Conservation (phyloP, 1,284 basidiomycete species). For the Irpex sp. region DNA sequence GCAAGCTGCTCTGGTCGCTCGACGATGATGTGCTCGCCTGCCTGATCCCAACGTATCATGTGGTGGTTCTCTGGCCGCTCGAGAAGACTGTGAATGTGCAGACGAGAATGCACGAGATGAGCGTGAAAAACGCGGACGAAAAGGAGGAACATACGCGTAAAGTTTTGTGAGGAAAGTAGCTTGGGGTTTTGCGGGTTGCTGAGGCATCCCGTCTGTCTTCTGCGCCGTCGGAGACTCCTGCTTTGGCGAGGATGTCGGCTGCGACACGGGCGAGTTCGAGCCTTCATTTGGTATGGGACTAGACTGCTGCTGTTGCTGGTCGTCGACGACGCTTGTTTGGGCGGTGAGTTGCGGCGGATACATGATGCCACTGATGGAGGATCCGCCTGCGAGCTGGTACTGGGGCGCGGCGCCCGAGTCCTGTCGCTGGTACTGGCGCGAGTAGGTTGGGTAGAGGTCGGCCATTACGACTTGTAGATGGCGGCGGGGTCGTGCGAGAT, state of each 20-base stretch:
- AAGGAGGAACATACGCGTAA: conserved; percentile 63
- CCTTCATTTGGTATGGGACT: conserved; percentile 14
- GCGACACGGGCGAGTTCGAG: conserved; percentile 25
- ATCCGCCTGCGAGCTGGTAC: conserved; percentile 24
- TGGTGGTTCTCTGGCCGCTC: conserved; percentile 83
- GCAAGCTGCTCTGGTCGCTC: conserved; percentile 86
- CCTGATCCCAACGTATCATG: conserved; percentile 90
- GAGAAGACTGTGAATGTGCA: conserved; percentile 49
- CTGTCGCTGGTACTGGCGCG: conserved; percentile 30
- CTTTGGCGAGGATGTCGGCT: conserved; percentile 28
- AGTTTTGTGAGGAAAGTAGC: conserved; percentile 90
- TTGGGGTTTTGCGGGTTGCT: conserved; percentile 67
- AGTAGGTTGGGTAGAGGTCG: conserved; percentile 66
- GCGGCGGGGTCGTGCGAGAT: conserved; percentile 23
- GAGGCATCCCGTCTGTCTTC: conserved; percentile 39
- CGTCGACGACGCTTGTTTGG: conserved; percentile 46
- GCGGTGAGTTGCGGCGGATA: conserved; percentile 44
- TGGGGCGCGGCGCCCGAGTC: conserved; percentile 20
- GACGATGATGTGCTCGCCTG: conserved; percentile 87
- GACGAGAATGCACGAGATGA: neutral
- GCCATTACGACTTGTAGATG: conserved; percentile 38
- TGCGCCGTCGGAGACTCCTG: conserved; percentile 33
- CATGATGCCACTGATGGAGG: conserved; percentile 27
- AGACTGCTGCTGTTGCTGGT: conserved; percentile 31
- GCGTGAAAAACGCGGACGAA: neutral